Evolutionary conservation across 2,329 filamentous ascomycete genomes (phyloP), one percentile per base, ranked within the genome.

Genomic region (Emmonsiellopsis sp.): DNA sequence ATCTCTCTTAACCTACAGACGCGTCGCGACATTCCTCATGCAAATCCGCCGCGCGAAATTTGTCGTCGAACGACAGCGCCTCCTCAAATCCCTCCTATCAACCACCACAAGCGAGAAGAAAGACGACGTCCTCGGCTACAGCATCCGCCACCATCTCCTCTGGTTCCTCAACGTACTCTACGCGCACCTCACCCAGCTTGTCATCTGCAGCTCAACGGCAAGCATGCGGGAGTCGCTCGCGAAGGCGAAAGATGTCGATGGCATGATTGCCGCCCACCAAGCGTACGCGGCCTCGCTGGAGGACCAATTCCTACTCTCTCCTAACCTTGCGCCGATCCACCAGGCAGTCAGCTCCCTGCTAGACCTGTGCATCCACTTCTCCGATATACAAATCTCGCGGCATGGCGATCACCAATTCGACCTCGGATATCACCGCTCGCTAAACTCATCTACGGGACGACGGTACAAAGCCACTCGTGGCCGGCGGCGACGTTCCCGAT

Each of bases 151-250:
- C 32, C 82, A 80, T 49, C 75, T 95, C 3, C 72, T 90, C 9
- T 92, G 88, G 86, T 92, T 95, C 69, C 80, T 81, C 58, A 85
- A 84, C 58, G 82, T 79, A 0, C 63, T 95, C 1, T 85, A 89
- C 62, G 83, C 84, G 7, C 93, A 95, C 64, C 72, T 95, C 4
- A 84, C 83, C 3, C 85, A 83, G 13, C 78, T 89, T 1, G 86
- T 91, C 1, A 76, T 95, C 0, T 79, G 78, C 0, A 80, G 83
- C 0, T 76, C 82, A 20, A 80, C 78, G 1, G 63, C 69, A 2
- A 73, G 75, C 32, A 79, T 96, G 73, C 72, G 73, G 5, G 65
- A 68, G 2, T 73, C 77, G 0, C 76, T 96, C 50, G 68, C 71
- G 11, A 70, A 73, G 5, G 82, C 88, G 0, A 76, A 79, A 30